Evolutionary conservation across 1,284 basidiomycete genomes (phyloP).

Genomic region (Prillingera fragicola): DNA sequence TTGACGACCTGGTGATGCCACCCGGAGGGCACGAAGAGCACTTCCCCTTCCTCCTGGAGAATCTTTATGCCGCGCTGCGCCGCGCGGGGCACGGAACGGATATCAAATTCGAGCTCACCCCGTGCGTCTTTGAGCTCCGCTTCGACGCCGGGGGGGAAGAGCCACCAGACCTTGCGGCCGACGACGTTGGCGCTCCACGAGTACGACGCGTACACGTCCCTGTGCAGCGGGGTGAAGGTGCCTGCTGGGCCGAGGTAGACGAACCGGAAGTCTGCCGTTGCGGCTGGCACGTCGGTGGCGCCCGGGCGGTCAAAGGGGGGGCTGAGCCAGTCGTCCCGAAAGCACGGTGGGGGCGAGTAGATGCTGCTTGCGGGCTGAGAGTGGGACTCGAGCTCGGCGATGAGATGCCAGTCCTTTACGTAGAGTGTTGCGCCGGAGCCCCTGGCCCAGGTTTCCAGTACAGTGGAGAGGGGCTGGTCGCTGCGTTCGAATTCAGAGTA

Average conservation of each 20-base stretch:
- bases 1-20: conserved; percentile 50
- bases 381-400: conserved; percentile 36
- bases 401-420: conserved; percentile 57
- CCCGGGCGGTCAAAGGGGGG: conserved; percentile 27
- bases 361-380: conserved; percentile 39
- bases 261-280: conserved; percentile 39
- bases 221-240: conserved; percentile 50
- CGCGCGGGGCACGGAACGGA: conserved; percentile 31
- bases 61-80: conserved; percentile 29
- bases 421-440: conserved; percentile 43
- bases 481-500: conserved; percentile 44
- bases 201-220: conserved; percentile 56
- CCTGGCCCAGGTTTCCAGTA: conserved; percentile 46
- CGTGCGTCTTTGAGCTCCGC: conserved; percentile 26
- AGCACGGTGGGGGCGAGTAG: too few relatives aligned
- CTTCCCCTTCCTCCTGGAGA: conserved; percentile 45
- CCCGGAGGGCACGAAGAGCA: conserved; percentile 51
- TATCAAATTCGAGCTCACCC: conserved; percentile 40
- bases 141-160: conserved; percentile 51
- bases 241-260: conserved; percentile 49
- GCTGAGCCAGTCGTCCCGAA: conserved; percentile 58
- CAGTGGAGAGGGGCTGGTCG: conserved; percentile 42
- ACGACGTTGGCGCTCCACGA: conserved; percentile 56
- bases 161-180: conserved; percentile 54
- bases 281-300: conserved; percentile 3